phyloP scores from a whole-genome alignment of 1,284 basidiomycete genomes.

The Ceratobasidium sp. region DNA sequence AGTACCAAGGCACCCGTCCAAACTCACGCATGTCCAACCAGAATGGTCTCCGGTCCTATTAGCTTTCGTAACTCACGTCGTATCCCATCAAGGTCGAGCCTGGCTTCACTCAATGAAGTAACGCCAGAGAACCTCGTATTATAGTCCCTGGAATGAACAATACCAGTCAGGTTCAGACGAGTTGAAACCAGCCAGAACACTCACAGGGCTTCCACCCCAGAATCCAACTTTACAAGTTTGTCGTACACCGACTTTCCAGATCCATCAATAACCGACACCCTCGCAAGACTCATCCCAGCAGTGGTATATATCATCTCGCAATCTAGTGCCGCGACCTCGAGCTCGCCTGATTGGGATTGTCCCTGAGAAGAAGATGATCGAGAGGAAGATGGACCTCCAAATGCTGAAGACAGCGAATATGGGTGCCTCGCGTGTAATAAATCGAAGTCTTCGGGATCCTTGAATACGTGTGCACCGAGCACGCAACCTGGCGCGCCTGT shows the following conservation, averaged over 20 bases:
- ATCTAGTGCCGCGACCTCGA: slow-evolving; percentile 63
- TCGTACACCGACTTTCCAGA: slow-evolving; percentile 80
- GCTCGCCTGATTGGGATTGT: slow-evolving; percentile 36
- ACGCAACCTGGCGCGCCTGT: slow-evolving; percentile 56
- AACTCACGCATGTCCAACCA: slow-evolving; percentile 70
- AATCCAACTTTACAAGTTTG: slow-evolving; percentile 81
- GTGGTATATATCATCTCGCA: slow-evolving; percentile 93
- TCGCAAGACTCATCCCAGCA: slow-evolving; percentile 84
- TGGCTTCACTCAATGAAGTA: slow-evolving; percentile 68
- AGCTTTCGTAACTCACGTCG: slow-evolving; percentile 72
- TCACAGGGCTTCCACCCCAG: slow-evolving; percentile 80
- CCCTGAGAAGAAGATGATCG: slow-evolving; percentile 50
- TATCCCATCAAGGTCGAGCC: slow-evolving; percentile 71
- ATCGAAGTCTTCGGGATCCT: slow-evolving; percentile 63
- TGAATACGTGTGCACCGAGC: slow-evolving; percentile 74
- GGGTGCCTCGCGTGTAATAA: slow-evolving; percentile 75
- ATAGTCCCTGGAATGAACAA: slow-evolving; percentile 70
- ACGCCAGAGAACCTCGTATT: slow-evolving; percentile 91
- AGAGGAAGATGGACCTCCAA: slow-evolving; percentile 49
- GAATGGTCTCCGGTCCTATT: slow-evolving; percentile 80
- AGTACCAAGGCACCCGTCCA: neutral
- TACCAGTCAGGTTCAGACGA: slow-evolving; percentile 25
- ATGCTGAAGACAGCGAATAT: slow-evolving; percentile 62
- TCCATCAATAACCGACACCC: slow-evolving; percentile 86
- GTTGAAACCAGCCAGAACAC: slow-evolving; percentile 50